Evolutionary conservation across 1,284 basidiomycete species (phyloP).

Genomic region (Cryptococcus sp.): DNA sequence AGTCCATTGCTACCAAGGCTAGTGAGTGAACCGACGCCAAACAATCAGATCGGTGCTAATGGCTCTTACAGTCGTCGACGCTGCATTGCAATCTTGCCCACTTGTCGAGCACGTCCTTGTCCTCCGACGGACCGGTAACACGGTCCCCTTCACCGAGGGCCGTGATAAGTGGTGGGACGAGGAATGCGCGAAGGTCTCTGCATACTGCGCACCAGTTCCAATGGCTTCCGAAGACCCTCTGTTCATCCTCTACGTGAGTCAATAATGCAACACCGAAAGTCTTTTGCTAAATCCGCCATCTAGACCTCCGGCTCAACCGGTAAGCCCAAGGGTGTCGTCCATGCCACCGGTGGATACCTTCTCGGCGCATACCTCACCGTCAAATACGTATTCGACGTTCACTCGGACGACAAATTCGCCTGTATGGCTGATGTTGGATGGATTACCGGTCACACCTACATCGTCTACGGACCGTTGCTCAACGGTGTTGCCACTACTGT

Average conservation of each 20-base stretch:
- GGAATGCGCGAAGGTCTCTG: constrained; percentile 77
- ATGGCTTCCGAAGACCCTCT: constrained; percentile 92
- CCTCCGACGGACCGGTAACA: constrained; percentile 80
- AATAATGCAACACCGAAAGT: constrained; percentile 10
- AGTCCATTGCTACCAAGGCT: constrained; percentile 91
- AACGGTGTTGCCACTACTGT: constrained; percentile 89
- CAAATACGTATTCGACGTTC: constrained; percentile 96
- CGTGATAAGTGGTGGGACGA: constrained; percentile 98
- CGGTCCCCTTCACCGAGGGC: constrained; percentile 79
- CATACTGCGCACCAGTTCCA: constrained; percentile 83
- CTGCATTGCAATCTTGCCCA: constrained; percentile 82
- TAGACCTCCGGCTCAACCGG: constrained; percentile 94
- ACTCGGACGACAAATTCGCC: constrained; percentile 85
- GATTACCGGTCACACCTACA: constrained; percentile 99
- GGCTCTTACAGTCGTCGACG: constrained; percentile 68
- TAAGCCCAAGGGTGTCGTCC: constrained; percentile 96
- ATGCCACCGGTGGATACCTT: constrained; percentile 91
- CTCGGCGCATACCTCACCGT: constrained; percentile 87
- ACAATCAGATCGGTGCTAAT: too few species aligned
- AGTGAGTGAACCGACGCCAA: constrained; percentile 47
- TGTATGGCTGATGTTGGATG: constrained; percentile 99
- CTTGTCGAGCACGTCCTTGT: constrained; percentile 89
- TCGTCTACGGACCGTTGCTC: constrained; percentile 89
- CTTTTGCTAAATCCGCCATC: not conserved
- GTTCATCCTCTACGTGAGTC: constrained; percentile 93